Evolutionary conservation across 331 rosid species (phyloP).

Genomic region (Saraca asoca): DNA sequence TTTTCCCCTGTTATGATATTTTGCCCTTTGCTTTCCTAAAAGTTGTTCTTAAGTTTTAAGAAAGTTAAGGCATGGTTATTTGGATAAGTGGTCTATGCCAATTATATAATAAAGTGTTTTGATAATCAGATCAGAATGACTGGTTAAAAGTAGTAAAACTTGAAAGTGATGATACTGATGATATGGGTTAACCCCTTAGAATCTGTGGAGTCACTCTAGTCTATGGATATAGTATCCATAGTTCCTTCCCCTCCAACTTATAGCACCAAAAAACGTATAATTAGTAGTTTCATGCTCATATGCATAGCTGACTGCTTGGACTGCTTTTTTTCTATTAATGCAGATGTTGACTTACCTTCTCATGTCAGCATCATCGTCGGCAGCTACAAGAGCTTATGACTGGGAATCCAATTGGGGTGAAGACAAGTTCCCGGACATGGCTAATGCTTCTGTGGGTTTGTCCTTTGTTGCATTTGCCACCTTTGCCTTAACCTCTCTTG

Average conservation of each 20-base stretch:
- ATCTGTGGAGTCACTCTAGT: no score
- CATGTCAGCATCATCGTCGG: conserved; percentile 81
- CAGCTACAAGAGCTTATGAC: conserved; percentile 77
- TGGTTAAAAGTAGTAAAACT: no score
- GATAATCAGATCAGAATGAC: no score
- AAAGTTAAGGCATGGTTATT: neutral
- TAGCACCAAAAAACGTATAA: no score
- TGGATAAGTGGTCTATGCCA: no score
- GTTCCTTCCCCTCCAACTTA: no score
- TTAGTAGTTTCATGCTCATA: conserved; percentile 15
- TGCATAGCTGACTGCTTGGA: conserved; percentile 3
- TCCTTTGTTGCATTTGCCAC: conserved; percentile 74
- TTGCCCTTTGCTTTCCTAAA: conserved; percentile 28
- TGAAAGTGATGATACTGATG: no score
- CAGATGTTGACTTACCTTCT: conserved; percentile 82
- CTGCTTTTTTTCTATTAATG: conserved; percentile 33
- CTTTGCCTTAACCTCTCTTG: conserved; percentile 67
- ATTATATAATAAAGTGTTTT: no score
- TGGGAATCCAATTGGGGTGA: conserved; percentile 87
- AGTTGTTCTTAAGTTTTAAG: conserved; percentile 9
- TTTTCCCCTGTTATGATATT: conserved; percentile 1
- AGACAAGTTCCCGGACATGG: conserved; percentile 84
- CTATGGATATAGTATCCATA: no score
- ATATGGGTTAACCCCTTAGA: no score
- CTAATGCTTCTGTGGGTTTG: conserved; percentile 61